Evolutionary conservation across 2,329 filamentous ascomycete species (phyloP), one percentile per base, ranked within the genome.

Genomic region (Pezicula radicicola): DNA sequence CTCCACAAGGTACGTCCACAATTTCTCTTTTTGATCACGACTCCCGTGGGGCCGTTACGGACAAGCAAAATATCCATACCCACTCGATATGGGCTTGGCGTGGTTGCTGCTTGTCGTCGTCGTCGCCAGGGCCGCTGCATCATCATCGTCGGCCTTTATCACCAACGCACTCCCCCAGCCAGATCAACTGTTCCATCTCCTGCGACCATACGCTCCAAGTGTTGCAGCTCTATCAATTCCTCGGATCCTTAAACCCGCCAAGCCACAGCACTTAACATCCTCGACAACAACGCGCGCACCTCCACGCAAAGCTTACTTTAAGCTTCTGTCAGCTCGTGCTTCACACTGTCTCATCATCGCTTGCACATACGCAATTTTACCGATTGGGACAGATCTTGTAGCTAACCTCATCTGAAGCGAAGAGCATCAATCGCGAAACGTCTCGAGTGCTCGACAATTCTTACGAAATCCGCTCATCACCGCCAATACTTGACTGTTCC

Each of bases 371-470:
- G 25, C 51, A 35, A 48, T 45, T 46, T 45, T 48, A 49, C 19
- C 25, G 46, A 54, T 52, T 40, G 53, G 55, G 47, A 58, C 49
- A 41, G 52, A 39, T 51, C 46, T 19, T 55, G 46, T 46, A 48
- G 57, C 62, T 65, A 61, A 65, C 57, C 40, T 61, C 53, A 55
- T 60, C 58, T 62, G 56, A 65, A 63, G 61, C 62, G 53, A 53
- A 51, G 56, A 28, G 41, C 39, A 63, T 57, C 56, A 60, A 55
- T 41, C 60, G 43, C 55, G 45, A 53, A 49, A 50, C 54, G 60
- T 65, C 60, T 59, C 60, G 59, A 44, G 3, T 44, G 46, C 48
- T 53, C 57, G 50, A 60, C 50, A 46, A 49, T 35, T 52, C 56
- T 44, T 55, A 53, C 55, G 36, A 21, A 54, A 52, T 33, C 13